Evolutionary conservation across 1,284 basidiomycete species (phyloP).

Genomic region (Rhodotorula sp.): DNA sequence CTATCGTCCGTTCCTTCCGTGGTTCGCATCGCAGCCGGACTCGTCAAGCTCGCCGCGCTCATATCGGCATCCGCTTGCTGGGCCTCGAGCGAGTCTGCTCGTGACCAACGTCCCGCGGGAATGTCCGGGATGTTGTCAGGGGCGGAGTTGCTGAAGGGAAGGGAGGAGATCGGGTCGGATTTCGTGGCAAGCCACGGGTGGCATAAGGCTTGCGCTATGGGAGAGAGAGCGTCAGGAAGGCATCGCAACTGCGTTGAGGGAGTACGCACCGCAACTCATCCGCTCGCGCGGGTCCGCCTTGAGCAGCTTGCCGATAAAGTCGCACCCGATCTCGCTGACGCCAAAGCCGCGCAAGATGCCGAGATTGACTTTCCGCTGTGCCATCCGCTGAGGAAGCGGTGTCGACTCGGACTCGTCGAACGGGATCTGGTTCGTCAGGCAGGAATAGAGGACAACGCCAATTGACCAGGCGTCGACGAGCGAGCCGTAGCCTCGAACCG

Average conservation of each 20-base stretch:
- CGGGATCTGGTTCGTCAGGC: constrained; percentile 64
- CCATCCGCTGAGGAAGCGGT: constrained; percentile 52
- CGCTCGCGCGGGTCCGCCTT: constrained; percentile 58
- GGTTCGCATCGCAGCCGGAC: not conserved
- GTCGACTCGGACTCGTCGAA: constrained; percentile 63
- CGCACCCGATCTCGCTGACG: constrained; percentile 52
- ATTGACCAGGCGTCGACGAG: constrained; percentile 90
- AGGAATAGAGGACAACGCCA: constrained; percentile 89
- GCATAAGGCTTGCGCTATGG: constrained; percentile 55
- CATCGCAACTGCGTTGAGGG: accelerated
- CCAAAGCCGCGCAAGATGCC: constrained; percentile 32
- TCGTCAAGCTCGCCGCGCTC: constrained; percentile 8
- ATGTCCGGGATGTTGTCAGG: not conserved
- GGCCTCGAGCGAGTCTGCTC: not conserved
- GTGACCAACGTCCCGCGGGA: constrained; percentile 12
- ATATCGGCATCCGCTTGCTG: not conserved
- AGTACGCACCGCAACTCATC: constrained; percentile 56
- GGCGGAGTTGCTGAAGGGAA: constrained; percentile 9
- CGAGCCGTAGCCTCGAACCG: constrained; percentile 69
- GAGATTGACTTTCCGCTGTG: constrained; percentile 37
- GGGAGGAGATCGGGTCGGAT: not conserved
- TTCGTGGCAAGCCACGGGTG: constrained; percentile 67
- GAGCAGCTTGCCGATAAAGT: constrained; percentile 58
- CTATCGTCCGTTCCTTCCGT: constrained; percentile 7
- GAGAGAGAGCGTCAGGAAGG: not conserved